Percentiles rank a stretch among this genome's conserved stretches.
Conservation (phyloP, 2,329 filamentous ascomycete genomes). For the Pestalotiopsis fici region DNA sequence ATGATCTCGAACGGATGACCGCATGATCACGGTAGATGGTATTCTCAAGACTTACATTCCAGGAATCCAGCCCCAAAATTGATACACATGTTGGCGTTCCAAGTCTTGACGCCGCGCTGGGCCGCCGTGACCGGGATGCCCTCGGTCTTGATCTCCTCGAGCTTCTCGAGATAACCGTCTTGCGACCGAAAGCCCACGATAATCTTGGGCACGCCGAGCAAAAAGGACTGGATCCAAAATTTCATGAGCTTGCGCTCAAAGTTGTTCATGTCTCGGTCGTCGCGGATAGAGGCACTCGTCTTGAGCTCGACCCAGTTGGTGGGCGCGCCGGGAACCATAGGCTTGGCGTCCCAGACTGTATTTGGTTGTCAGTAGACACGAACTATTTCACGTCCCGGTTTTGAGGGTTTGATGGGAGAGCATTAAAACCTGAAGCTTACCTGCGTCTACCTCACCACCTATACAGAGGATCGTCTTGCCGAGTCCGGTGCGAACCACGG, state of each 20-base stretch:
- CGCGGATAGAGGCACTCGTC: conserved; percentile 74
- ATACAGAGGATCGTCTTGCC: conserved; percentile 75
- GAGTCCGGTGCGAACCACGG: conserved; percentile 85
- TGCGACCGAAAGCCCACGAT: conserved; percentile 84
- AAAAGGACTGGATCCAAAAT: conserved; percentile 95
- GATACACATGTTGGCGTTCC: conserved; percentile 93
- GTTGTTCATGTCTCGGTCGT: conserved; percentile 67
- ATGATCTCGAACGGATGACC: too few species aligned
- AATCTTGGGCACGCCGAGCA: conserved; percentile 89
- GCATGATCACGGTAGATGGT: too few species aligned
- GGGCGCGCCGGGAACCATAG: conserved; percentile 61
- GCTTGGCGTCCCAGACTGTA: conserved; percentile 82
- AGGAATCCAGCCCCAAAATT: conserved; percentile 83
- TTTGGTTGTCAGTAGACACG: conserved; percentile 10
- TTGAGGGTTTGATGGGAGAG: too few species aligned
- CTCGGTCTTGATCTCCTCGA: conserved; percentile 81
- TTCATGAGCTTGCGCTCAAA: conserved; percentile 92
- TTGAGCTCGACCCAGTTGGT: conserved; percentile 96
- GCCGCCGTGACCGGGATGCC: conserved; percentile 77
- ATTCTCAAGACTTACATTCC: conserved; percentile 74
- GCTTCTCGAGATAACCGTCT: conserved; percentile 67
- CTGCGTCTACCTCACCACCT: conserved; percentile 90
- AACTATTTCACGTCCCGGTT: too few species aligned
- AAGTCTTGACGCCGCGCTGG: conserved; percentile 64
- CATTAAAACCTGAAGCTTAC: too few species aligned